Conservation (phyloP, 192 early-diverging fungal species). For the Gaertneriomyces sp. region DNA sequence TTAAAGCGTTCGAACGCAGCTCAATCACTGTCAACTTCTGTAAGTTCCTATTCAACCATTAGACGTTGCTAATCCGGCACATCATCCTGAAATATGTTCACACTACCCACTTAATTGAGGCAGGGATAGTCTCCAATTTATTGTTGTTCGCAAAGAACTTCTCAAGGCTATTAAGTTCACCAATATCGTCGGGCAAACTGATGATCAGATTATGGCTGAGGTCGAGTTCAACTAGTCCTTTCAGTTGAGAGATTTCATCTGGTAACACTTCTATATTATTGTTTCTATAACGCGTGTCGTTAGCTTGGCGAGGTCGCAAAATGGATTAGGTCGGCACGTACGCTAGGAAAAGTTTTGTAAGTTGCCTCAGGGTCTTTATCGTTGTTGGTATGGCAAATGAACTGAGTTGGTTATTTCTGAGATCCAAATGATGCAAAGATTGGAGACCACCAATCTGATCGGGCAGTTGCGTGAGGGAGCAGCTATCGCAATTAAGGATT, state of each 20-base stretch:
- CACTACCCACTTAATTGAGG: conserved; percentile 36
- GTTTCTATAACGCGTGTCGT: conserved; percentile 19
- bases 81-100: background rate
- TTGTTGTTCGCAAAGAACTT: conserved; percentile 44
- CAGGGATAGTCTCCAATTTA: conserved; percentile 42
- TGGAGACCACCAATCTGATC: conserved; percentile 38
- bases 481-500: conserved; percentile 36
- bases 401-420: conserved; percentile 44
- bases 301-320: conserved; percentile 1
- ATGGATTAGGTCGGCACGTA: conserved; percentile 2
- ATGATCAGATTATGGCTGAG: conserved; percentile 39
- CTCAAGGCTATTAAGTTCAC: conserved; percentile 34
- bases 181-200: conserved; percentile 43
- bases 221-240: conserved; percentile 40
- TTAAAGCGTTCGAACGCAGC: conserved; percentile 36
- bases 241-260: conserved; percentile 45
- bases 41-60: conserved; percentile 7
- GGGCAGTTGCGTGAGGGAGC: conserved; percentile 38
- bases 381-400: conserved; percentile 38
- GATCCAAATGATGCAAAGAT: conserved; percentile 32
- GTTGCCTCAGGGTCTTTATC: conserved; percentile 24
- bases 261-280: conserved; percentile 44
- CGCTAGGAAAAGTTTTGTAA: conserved; percentile 39
- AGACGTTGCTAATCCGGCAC: no score
- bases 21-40: conserved; percentile 38